These are phyloP conservation scores for Ensete glaucum DNA, from an alignment of 176 grass and related monocot species.

Conservation along the genomic window DNA sequence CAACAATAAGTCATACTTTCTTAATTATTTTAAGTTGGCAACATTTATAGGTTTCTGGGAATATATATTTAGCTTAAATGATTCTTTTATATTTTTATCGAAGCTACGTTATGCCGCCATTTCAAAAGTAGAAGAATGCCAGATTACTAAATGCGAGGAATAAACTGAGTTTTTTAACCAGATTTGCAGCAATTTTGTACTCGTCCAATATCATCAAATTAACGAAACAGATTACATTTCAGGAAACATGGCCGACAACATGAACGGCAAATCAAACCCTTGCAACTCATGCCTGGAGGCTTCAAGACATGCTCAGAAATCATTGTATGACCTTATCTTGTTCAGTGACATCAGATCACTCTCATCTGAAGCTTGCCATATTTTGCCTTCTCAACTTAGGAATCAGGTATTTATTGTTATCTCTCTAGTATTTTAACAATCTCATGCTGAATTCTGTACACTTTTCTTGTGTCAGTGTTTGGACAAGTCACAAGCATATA, in stretches of 20 bases:
- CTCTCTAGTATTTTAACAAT: neutral
- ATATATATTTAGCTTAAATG: too few species aligned
- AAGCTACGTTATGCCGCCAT: too few species aligned
- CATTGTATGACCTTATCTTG: neutral
- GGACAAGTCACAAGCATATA: neutral
- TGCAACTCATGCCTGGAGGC: conserved; percentile 2
- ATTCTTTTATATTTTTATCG: too few species aligned
- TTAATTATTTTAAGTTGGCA: too few species aligned
- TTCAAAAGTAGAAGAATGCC: too few species aligned
- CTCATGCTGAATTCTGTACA: neutral
- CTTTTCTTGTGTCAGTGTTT: neutral
- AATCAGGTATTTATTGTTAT: neutral
- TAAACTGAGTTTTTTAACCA: neutral
- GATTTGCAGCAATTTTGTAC: neutral
- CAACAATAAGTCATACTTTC: too few species aligned
- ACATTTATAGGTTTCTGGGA: too few species aligned
- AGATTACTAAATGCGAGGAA: neutral
- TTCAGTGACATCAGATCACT: neutral
- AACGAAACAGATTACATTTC: neutral
- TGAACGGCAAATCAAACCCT: neutral
- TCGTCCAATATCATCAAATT: neutral
- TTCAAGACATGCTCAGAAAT: neutral
- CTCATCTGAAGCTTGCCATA: neutral
- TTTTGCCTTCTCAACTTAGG: conserved; percentile 1
- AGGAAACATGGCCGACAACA: neutral